These are phyloP conservation scores for Citrus inodora DNA, from an alignment of 345 rosid genomes.

Conservation along the genomic window DNA sequence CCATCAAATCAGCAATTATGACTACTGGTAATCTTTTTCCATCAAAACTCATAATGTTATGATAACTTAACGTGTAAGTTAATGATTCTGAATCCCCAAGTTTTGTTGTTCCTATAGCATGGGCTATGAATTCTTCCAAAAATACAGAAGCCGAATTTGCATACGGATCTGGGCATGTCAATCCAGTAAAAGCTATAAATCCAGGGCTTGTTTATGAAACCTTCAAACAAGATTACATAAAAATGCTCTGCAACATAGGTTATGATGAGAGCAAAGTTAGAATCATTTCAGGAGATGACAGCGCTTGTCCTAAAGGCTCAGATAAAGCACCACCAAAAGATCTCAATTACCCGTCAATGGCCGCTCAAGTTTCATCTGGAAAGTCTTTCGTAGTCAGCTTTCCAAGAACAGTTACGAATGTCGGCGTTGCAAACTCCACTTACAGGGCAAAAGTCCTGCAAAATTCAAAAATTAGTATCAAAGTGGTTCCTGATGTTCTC, in stretches of 20 bases:
- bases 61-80: background rate
- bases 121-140: background rate
- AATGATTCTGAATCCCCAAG: background rate
- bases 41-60: background rate
- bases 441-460: constrained; percentile 20
- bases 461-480: constrained; percentile 9
- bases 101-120: background rate
- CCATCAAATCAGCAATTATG: background rate
- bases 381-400: constrained; percentile 21
- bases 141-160: background rate
- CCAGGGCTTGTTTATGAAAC: constrained; percentile 26
- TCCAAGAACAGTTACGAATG: constrained; percentile 37
- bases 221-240: constrained; percentile 18
- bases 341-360: constrained; percentile 41
- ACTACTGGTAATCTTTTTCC: background rate
- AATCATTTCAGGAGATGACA: constrained; percentile 10
- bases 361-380: background rate
- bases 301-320: constrained; percentile 11
- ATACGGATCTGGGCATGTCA: constrained; percentile 12
- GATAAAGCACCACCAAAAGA: constrained; percentile 15
- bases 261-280: background rate
- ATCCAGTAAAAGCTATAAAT: constrained; percentile 8
- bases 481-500: constrained; percentile 25
- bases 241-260: constrained; percentile 6
- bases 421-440: constrained; percentile 31